Evolutionary conservation across 2,329 filamentous ascomycete genomes (phyloP), one percentile per base, ranked within the genome.

Genomic region (Colletotrichum liriopes): DNA sequence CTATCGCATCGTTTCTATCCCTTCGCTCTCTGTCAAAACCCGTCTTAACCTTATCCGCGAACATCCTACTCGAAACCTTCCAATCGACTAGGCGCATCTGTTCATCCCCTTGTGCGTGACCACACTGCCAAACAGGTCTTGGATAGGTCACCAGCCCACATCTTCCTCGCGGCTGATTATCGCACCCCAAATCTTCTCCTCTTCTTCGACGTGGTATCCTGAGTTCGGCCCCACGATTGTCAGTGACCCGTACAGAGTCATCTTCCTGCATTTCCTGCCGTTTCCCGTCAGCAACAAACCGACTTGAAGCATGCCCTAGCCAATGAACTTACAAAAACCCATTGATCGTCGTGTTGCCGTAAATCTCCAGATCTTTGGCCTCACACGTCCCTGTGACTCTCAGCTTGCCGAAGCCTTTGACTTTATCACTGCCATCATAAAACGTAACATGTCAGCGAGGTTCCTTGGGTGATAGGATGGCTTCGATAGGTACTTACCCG

Each of bases 361-460:
- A 87, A 16, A 87, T 83, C 70, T 87, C 85, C 23, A 87, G 76
- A 37, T 84, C 82, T 4, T 80, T 77, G 14, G 81, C 84, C 49
- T 86, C 81, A 8, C 86, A 77, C 32, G 79, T 82, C 7, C 86
- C 86, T 14, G 79, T 78, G 32, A 87, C 75, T 62, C 79, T 85
- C 47, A 87, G 79, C 76, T 86, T 85, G 26, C 85, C 86, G 73
- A 82, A 86, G 35, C 85, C 82, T 61, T 85, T 85, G 74, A 87
- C 82, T 71, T 84, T 85, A 72, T 83, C 83, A 55, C 83, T 85
- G 55, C 52, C 43, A 73, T 37, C 14, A 7, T 20, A 14, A 56
- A 8, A 7, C 59, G 18, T 3, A 16, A 16, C 5, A 39, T 32
- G 20, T 56, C 20, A 35, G 66, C 54, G 20, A 8, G 5, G 20